A percentile compares a stretch with the other conserved stretches of the same genome.
phyloP scores from a whole-genome alignment of 1,284 basidiomycete genomes.

The Vanrija sp. region DNA sequence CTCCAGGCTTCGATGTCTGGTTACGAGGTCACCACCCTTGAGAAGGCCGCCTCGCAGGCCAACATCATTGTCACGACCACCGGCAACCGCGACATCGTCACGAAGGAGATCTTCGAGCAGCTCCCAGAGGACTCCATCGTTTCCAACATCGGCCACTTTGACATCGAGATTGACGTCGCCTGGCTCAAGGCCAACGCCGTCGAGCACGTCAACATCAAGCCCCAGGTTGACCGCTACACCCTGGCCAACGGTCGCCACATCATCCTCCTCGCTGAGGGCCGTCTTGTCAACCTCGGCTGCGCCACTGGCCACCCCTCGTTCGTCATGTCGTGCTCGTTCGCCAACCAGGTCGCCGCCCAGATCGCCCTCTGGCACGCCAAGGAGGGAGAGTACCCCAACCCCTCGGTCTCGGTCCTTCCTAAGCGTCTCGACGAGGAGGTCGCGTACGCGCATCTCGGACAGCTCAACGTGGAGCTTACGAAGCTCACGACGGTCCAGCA shows the following conservation, averaged over 20 bases:
- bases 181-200: constrained; percentile 95
- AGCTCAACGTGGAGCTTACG: constrained; percentile 93
- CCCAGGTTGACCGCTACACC: constrained; percentile 97
- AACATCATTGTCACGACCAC: constrained; percentile 99
- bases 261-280: constrained; percentile 96
- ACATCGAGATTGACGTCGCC: constrained; percentile 97
- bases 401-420: constrained; percentile 90
- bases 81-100: constrained; percentile 98
- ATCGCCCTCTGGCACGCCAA: constrained; percentile 92
- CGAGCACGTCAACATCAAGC: constrained; percentile 88
- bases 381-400: constrained; percentile 65
- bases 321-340: constrained; percentile 99
- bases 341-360: constrained; percentile 98
- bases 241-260: constrained; percentile 87
- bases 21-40: constrained; percentile 98
- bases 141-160: constrained; percentile 90
- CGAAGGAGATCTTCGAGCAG: constrained; percentile 80
- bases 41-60: constrained; percentile 80
- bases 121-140: constrained; percentile 99
- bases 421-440: constrained; percentile 99
- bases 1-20: constrained; percentile 99
- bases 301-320: constrained; percentile 83
- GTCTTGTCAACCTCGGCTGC: constrained; percentile 96
- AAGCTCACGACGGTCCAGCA: constrained; percentile 72
- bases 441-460: constrained; percentile 85